Evolutionary conservation across 176 grass and related monocot species (phyloP).

Genomic region (Themeda triandra): DNA sequence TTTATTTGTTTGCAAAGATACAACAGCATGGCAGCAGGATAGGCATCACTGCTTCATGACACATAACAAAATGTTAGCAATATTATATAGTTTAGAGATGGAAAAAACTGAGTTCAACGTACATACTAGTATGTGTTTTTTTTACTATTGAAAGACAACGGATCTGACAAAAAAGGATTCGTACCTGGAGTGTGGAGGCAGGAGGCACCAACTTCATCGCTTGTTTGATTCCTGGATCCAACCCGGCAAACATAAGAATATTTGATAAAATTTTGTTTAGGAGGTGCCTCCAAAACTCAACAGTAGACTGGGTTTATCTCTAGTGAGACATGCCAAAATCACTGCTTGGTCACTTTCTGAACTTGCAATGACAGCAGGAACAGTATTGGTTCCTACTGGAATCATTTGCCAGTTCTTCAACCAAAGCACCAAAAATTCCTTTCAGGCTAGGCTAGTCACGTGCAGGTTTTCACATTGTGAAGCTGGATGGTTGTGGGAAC

Average conservation of each 20-base stretch:
- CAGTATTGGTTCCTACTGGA: no score
- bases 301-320: conserved; percentile 12
- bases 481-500: conserved; percentile 15
- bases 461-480: neutral
- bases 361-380: conserved; percentile 1
- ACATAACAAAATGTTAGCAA: neutral
- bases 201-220: conserved; percentile 16
- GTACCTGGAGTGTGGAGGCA: neutral
- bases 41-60: conserved; percentile 20
- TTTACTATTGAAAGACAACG: conserved; percentile 5
- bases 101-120: neutral
- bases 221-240: conserved; percentile 33
- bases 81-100: neutral
- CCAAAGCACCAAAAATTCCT: conserved; percentile 21
- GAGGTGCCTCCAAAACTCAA: conserved; percentile 15
- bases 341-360: conserved; percentile 25
- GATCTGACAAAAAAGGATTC: conserved; percentile 27
- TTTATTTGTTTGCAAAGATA: conserved; percentile 4
- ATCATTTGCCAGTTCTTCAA: conserved; percentile 10
- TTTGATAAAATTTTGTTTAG: neutral
- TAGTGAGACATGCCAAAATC: conserved; percentile 20
- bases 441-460: conserved; percentile 10
- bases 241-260: conserved; percentile 19
- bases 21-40: conserved; percentile 24
- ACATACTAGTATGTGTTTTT: no score